Conservation (phyloP, 257 asterid species). For the Plantago major region DNA sequence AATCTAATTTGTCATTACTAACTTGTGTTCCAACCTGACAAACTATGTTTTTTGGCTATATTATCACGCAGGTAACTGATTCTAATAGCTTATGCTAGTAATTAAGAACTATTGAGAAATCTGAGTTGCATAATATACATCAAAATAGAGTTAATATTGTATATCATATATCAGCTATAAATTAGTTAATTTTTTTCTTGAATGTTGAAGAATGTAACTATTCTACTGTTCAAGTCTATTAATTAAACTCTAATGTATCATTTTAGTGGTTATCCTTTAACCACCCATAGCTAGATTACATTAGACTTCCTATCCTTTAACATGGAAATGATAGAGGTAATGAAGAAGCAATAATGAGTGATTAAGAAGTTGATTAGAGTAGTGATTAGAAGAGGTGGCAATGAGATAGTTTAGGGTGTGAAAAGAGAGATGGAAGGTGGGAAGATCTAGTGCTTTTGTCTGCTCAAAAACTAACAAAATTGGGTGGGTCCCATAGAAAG, state of each 20-base stretch:
- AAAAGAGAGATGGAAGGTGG: conserved; percentile 25
- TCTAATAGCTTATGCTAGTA: too few species aligned
- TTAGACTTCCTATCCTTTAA: background rate
- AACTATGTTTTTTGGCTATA: too few species aligned
- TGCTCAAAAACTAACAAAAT: conserved; percentile 46
- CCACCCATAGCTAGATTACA: background rate
- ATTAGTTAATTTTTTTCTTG: too few species aligned
- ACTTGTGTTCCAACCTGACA: too few species aligned
- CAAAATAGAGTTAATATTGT: too few species aligned
- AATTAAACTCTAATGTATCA: background rate
- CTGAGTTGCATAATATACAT: too few species aligned
- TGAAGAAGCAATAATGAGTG: background rate
- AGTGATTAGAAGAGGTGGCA: conserved; percentile 17
- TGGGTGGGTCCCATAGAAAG: conserved; percentile 34
- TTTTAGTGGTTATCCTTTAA: background rate
- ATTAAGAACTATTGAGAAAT: too few species aligned
- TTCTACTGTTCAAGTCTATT: too few species aligned
- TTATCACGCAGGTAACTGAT: too few species aligned
- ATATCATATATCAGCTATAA: too few species aligned
- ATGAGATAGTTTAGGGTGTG: conserved; percentile 26
- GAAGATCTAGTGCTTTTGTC: conserved; percentile 49
- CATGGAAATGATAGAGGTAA: background rate
- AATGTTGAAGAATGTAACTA: too few species aligned
- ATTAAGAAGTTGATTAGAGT: background rate
- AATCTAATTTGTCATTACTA: too few species aligned